A percentile compares a stretch with the other conserved stretches of the same genome.
These are phyloP conservation scores for Saccharomycopsis vini DNA, from an alignment of 805 yeast species.

Conservation along the genomic window DNA sequence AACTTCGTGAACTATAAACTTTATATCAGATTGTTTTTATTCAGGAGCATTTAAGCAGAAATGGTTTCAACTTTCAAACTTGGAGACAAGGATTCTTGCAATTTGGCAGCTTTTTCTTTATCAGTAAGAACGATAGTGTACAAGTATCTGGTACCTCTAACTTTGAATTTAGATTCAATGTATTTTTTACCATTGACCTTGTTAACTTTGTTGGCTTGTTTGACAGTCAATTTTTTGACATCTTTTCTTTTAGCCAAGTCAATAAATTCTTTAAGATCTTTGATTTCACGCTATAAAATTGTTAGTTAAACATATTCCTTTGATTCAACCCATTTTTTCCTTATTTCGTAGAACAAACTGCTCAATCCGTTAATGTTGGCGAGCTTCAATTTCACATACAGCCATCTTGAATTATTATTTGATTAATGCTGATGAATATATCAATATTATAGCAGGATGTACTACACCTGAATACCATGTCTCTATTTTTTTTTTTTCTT, in stretches of 20 bases:
- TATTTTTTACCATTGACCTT: constrained; percentile 64
- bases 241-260: constrained; percentile 95
- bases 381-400: not conserved
- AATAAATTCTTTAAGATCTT: constrained; percentile 95
- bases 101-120: constrained; percentile 93
- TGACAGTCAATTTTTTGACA: constrained; percentile 87
- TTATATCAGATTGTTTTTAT: no score
- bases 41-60: no score
- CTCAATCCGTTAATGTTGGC: no score
- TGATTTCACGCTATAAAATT: constrained; percentile 56
- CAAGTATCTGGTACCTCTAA: constrained; percentile 89
- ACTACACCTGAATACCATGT: no score
- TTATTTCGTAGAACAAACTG: no score
- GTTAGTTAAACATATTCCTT: no score
- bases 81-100: constrained; percentile 96
- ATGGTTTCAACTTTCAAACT: constrained; percentile 50
- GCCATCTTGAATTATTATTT: no score
- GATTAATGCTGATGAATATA: no score
- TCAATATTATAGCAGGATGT: no score
- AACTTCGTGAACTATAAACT: not conserved
- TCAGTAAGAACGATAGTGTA: constrained; percentile 95
- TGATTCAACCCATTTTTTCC: no score
- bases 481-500: no score
- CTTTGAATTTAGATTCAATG: constrained; percentile 98
- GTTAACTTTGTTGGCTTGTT: constrained; percentile 80